A percentile compares a stretch with the other conserved stretches of the same genome.
Evolutionary conservation across 2,329 filamentous ascomycete species (phyloP).

Genomic region (Penicillium sp.): DNA sequence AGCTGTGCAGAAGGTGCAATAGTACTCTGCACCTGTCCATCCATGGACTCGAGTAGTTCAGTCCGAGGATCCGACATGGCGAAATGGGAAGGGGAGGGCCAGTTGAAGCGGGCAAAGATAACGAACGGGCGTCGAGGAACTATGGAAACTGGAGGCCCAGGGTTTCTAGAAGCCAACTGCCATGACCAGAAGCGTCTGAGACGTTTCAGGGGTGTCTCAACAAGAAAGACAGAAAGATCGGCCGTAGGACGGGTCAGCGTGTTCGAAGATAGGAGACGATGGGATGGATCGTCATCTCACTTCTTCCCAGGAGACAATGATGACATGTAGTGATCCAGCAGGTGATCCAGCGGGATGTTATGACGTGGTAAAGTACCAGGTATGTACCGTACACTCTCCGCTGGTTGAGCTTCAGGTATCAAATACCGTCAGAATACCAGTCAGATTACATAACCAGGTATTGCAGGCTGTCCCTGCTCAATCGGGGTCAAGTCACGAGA

Average conservation of each 20-base stretch:
- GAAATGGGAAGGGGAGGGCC: background rate
- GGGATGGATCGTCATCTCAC: slow-evolving; percentile 11
- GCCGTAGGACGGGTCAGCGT: background rate
- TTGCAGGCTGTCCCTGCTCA: slow-evolving; percentile 9
- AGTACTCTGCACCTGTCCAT: background rate
- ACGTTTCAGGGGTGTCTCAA: slow-evolving; percentile 4
- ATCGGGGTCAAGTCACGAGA: slow-evolving; percentile 24
- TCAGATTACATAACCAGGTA: slow-evolving; percentile 1
- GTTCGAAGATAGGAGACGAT: slow-evolving; percentile 7
- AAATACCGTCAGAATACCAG: background rate
- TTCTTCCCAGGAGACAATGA: slow-evolving; percentile 19
- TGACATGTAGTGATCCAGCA: slow-evolving; percentile 24
- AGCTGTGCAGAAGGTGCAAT: slow-evolving; percentile 6
- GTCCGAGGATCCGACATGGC: slow-evolving; percentile 14
- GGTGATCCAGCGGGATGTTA: slow-evolving; percentile 18
- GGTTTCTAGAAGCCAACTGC: slow-evolving; percentile 14
- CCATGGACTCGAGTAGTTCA: background rate
- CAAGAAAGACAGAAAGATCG: background rate
- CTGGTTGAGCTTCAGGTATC: background rate
- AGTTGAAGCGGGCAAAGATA: background rate
- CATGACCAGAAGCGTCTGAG: slow-evolving; percentile 17
- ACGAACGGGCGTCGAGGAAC: slow-evolving; percentile 3
- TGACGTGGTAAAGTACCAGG: slow-evolving; percentile 8
- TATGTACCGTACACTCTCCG: background rate
- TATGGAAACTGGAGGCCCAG: slow-evolving; percentile 12